phyloP scores from a whole-genome alignment of 1,284 basidiomycete species.

The Omphalotus olearius region DNA sequence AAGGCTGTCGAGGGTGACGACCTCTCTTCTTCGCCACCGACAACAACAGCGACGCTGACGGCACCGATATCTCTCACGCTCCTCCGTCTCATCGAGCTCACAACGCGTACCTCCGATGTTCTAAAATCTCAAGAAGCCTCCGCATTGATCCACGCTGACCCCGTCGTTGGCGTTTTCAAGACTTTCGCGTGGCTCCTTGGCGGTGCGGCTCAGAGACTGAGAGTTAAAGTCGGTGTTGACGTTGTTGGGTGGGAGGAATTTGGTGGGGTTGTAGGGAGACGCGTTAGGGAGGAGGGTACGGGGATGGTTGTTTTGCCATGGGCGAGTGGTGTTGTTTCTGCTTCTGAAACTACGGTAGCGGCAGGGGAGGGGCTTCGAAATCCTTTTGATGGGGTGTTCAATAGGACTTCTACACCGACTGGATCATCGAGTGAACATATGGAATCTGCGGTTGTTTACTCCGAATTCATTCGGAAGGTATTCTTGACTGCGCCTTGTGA shows the following conservation, averaged over 20 bases:
- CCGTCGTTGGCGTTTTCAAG: conserved; percentile 76
- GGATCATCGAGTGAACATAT: conserved; percentile 35
- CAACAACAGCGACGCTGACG: conserved; percentile 4
- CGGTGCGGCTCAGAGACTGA: neutral
- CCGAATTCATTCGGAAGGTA: conserved; percentile 77
- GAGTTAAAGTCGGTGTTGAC: conserved; percentile 66
- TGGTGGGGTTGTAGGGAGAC: conserved; percentile 59
- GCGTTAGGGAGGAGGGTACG: conserved; percentile 54
- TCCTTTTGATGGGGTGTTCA: conserved; percentile 61
- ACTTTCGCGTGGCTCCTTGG: conserved; percentile 61
- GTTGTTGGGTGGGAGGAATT: conserved; percentile 69
- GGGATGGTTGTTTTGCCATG: conserved; percentile 85
- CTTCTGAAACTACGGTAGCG: conserved; percentile 18
- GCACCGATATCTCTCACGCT: conserved; percentile 54
- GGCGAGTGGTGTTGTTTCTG: conserved; percentile 31
- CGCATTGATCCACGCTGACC: conserved; percentile 69
- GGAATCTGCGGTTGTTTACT: conserved; percentile 51
- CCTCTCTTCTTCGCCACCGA: conserved; percentile 7
- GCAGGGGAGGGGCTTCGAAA: conserved; percentile 31
- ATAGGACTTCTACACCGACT: conserved; percentile 28
- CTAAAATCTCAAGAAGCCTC: conserved; percentile 77
- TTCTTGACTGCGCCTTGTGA: conserved; percentile 66
- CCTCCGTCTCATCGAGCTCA: conserved; percentile 85
- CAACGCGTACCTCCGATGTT: conserved; percentile 82
- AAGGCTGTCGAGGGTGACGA: conserved; percentile 8